Conservation (phyloP, 768 basidiomycete genomes). For the Xerocomellus chrysenteron region DNA sequence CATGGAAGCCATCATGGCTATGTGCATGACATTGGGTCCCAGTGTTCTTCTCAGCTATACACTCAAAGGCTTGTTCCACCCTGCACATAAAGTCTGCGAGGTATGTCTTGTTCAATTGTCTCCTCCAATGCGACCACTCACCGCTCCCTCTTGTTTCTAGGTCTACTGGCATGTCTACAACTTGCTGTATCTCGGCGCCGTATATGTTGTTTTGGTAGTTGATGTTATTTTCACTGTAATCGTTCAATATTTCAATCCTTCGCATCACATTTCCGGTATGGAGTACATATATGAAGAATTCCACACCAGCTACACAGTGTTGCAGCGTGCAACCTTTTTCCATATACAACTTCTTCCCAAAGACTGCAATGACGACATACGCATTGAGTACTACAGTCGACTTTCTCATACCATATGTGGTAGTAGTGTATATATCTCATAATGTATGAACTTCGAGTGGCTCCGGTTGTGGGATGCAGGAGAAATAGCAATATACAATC, state of each 20-base stretch:
- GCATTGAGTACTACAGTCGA: too few relatives aligned
- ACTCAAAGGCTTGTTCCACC: slow-evolving; percentile 95
- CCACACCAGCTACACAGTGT: too few relatives aligned
- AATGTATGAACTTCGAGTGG: too few relatives aligned
- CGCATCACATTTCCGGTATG: too few relatives aligned
- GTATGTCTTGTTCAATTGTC: slow-evolving; percentile 42
- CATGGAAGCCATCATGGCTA: slow-evolving; percentile 97
- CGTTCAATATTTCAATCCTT: not conserved
- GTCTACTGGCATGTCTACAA: slow-evolving; percentile 97
- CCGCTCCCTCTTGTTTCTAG: slow-evolving; percentile 24
- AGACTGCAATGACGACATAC: too few relatives aligned
- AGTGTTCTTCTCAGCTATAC: slow-evolving; percentile 91
- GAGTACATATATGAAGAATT: too few relatives aligned
- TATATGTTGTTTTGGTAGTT: slow-evolving; percentile 8
- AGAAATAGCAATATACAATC: too few relatives aligned
- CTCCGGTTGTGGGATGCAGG: too few relatives aligned
- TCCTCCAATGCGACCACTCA: slow-evolving; percentile 1
- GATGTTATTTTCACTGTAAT: slow-evolving; percentile 7
- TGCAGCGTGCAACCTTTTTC: too few relatives aligned
- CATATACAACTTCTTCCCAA: too few relatives aligned
- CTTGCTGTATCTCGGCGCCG: slow-evolving; percentile 85
- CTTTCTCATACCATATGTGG: too few relatives aligned
- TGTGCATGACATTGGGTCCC: slow-evolving; percentile 94
- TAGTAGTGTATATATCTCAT: too few relatives aligned
- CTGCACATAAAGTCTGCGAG: slow-evolving; percentile 94